Evolutionary conservation across 345 rosid genomes (phyloP), one percentile per base, ranked within the genome.

Genomic region (Populus nigra): DNA sequence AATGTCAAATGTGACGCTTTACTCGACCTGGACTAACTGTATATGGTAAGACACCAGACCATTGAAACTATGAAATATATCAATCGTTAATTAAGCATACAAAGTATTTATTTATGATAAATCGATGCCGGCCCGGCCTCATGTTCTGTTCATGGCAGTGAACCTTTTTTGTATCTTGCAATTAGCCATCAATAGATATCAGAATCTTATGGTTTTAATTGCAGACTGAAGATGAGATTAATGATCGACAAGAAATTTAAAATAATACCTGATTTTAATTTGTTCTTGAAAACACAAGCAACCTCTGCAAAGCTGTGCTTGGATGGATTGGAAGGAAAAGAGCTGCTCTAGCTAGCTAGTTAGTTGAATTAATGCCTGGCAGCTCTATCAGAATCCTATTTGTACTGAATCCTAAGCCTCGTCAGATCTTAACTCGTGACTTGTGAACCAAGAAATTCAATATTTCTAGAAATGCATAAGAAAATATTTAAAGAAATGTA

Each of bases 261-360:
- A n/a, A 41, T 41, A 41, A 71, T 55, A 55, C 75, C 66, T 72
- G 47, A 1, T 33, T 35, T 16, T 25, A 25, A 25, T 25, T 35
- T 55, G 47, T 35, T 72, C 49, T 72, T 55, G 75, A 72, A 55
- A 29, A 50, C 61, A 45, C 31, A 43, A 33, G 31, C 75, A 35
- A 11, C 22, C 27, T 67, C 22, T 17, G 12, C 8, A 67, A 18
- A 20, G 70, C 0, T 67, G 1, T 17, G n/a, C 22, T 55, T 10
- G 1, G 18, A 9, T 5, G 23, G 36, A 62, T 18, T 16, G 27
- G 22, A 33, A 22, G 49, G 12, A 45, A 59, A 5, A 18, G 39
- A 38, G 39, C n/a, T 43, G 41, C 20, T 12, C 7, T 39, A 1
- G 29, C 50, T 25, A 5, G 25, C 0, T 17, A 1, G 13, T 0